Evolutionary conservation across 208 protist genomes (phyloP), one percentile per base, ranked within the genome.

Genomic region (Crithidia fasciculata): DNA sequence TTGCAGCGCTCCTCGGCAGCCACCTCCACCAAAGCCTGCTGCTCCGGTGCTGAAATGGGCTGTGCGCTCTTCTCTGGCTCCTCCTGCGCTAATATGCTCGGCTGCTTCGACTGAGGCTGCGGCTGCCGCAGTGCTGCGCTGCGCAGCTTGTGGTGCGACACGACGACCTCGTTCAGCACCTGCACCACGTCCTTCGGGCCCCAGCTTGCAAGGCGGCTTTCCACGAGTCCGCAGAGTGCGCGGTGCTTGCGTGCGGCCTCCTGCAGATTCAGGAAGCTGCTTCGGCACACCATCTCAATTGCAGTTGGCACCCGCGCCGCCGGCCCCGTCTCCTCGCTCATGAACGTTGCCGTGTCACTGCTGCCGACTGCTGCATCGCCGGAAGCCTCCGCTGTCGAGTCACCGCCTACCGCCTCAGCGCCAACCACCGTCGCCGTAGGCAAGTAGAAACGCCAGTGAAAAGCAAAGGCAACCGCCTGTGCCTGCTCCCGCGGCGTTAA

Each of bases 121-220:
- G 41, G 73, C 74, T 12, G 44, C 45, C 43, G 19, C 8, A 10
- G 59, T 15, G 16, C 16, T 8, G 4, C 10, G 8, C 39, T 28
- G 15, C 45, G 49, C 50, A 12, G 45, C 37, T 39, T 52, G 45
- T 66, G 28, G 16, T 79, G 61, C 0, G 77, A 57, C 10, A 78
- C 53, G 2, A 79, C 75, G 2, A 82, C 69, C 63, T 89, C 87
- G 45, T 89, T 88, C 18, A 90, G 59, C 36, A 92, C 78, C 57
- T 87, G 70, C 39, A 88, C 47, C 3, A 50, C 52, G 59, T 92
- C 85, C 45, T 82, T 65, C 16, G 69, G 63, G 62, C 80, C 85
- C 55, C 80, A 79, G 47, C 9, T n/a, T 8, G 71, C 18, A 40
- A 83, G 28, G 19, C 57, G 44, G 6, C 37, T n/a, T 28, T 59